These are phyloP conservation scores for Ophiostoma perfectum DNA, from an alignment of 2,329 filamentous ascomycete genomes.

Conservation along the genomic window DNA sequence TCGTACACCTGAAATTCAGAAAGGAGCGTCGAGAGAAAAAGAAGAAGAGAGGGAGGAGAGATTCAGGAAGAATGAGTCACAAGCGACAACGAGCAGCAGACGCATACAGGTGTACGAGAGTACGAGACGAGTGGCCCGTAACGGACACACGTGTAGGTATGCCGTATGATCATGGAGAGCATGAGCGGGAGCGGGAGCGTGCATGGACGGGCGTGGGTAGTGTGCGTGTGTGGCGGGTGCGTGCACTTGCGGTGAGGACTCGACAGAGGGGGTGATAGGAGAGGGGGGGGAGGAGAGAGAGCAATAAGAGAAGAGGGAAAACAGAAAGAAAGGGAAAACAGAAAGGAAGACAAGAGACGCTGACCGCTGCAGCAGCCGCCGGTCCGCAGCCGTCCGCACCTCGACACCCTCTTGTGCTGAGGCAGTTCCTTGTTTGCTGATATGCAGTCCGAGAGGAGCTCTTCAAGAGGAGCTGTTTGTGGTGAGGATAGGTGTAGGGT, in stretches of 20 bases:
- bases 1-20: too few species aligned
- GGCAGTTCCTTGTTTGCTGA: neutral
- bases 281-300: too few species aligned
- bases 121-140: neutral
- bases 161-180: neutral
- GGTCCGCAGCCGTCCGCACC: neutral
- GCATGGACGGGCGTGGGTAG: neutral
- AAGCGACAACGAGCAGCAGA: neutral
- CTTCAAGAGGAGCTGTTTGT: too few species aligned
- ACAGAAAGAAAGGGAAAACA: too few species aligned
- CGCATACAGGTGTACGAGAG: too few species aligned
- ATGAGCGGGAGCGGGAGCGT: constrained; percentile 4
- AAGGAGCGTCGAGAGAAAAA: too few species aligned
- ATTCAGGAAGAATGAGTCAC: neutral
- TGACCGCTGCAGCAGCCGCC: too few species aligned
- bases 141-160: neutral
- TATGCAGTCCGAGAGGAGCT: neutral
- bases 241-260: constrained; percentile 8
- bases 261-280: neutral
- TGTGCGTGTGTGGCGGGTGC: neutral
- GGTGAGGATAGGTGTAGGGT: too few species aligned
- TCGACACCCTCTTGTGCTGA: neutral
- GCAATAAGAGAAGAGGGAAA: too few species aligned
- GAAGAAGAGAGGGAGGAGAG: too few species aligned
- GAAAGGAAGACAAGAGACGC: too few species aligned